Percentiles rank a stretch among this genome's conserved stretches.
Conservation (phyloP, 208 protist genomes). For the Naegleria gruberi region DNA sequence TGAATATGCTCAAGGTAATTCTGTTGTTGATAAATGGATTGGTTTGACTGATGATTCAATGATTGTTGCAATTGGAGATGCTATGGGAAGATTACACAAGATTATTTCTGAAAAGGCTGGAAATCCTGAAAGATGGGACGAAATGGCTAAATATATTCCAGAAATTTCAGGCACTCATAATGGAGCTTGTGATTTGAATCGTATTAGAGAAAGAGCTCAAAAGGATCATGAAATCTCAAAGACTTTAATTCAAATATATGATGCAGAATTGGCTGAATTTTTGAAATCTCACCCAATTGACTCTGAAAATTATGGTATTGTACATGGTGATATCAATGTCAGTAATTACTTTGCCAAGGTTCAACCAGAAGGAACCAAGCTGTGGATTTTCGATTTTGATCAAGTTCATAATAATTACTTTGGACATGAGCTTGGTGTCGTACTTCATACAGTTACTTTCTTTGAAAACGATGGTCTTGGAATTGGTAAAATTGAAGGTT, state of each 20-base stretch:
- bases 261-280: background rate
- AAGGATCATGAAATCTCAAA: background rate
- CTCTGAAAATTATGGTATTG: background rate
- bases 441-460: background rate
- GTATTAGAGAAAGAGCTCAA: background rate
- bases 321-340: slow-evolving; percentile 8
- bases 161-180: background rate
- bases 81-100: background rate
- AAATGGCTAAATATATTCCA: background rate
- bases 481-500: slow-evolving; percentile 7
- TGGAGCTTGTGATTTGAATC: background rate
- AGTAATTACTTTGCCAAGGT: slow-evolving; percentile 2
- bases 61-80: background rate
- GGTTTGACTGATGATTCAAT: background rate
- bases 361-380: background rate
- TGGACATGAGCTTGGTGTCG: background rate
- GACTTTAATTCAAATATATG: background rate
- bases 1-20: background rate
- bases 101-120: background rate
- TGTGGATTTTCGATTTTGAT: slow-evolving; percentile 22
- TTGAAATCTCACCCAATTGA: background rate
- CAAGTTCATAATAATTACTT: slow-evolving; percentile 7
- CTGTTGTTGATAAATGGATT: background rate
- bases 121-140: background rate
- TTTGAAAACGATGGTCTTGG: background rate